These are phyloP conservation scores for Colletotrichum eleusines DNA, from an alignment of 2,329 filamentous ascomycete species.

Conservation along the genomic window DNA sequence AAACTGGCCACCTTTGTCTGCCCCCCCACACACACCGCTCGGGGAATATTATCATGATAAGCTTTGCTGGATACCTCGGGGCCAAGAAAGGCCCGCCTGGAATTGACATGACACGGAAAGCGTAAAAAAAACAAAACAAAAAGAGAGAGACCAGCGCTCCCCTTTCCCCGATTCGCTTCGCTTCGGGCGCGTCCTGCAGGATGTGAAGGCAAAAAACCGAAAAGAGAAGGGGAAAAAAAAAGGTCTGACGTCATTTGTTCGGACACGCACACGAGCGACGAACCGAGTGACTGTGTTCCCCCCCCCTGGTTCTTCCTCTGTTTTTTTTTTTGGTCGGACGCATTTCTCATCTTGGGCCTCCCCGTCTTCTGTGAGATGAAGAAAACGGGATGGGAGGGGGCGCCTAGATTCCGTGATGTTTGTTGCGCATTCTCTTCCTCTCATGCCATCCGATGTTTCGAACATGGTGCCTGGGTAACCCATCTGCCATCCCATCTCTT, in stretches of 20 bases:
- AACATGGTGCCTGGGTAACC: background rate
- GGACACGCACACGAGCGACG: too few relatives aligned
- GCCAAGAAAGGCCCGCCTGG: background rate
- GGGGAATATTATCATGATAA: background rate
- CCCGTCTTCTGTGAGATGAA: background rate
- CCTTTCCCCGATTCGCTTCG: background rate
- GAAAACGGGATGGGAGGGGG: background rate
- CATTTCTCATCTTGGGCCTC: background rate
- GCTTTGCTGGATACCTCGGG: background rate
- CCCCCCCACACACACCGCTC: background rate
- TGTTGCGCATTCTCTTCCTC: background rate
- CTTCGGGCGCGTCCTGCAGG: background rate
- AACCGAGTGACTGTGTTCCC: background rate
- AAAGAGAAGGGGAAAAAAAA: background rate
- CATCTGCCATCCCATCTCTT: background rate
- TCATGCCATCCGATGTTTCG: constrained; percentile 17
- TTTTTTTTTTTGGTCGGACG: background rate
- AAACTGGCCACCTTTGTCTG: background rate
- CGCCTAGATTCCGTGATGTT: background rate
- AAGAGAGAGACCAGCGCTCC: background rate
- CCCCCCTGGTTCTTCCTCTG: background rate
- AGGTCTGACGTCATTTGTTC: constrained; percentile 1
- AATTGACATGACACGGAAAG: background rate
- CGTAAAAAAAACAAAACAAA: too few relatives aligned
- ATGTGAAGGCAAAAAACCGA: background rate